Percentiles rank a stretch among this genome's conserved stretches.
Conservation (phyloP, 179 eudicot species). For the Amaranthus tricolor region DNA sequence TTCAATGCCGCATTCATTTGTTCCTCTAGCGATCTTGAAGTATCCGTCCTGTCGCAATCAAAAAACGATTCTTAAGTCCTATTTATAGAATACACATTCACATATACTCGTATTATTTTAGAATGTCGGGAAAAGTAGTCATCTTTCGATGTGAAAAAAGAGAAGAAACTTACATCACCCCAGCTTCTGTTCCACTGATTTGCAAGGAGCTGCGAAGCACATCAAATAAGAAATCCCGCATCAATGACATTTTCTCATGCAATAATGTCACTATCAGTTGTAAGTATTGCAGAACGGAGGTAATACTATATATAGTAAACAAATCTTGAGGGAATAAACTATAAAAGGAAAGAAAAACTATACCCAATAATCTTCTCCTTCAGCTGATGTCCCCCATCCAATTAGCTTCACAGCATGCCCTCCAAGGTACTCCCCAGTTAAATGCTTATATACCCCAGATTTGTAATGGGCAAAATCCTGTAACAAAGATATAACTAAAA, state of each 20-base stretch:
- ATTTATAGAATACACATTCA: too few relatives aligned
- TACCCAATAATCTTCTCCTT: conserved; percentile 96
- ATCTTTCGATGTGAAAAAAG: neutral
- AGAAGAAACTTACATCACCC: conserved; percentile 77
- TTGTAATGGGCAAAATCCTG: conserved; percentile 98
- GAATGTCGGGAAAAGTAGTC: too few relatives aligned
- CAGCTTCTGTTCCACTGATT: conserved; percentile 93
- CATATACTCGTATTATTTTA: too few relatives aligned
- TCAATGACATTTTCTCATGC: neutral
- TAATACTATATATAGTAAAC: neutral
- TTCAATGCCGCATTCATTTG: conserved; percentile 86
- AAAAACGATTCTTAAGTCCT: neutral
- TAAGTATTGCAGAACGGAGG: too few relatives aligned
- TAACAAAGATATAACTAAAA: neutral
- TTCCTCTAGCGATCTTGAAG: conserved; percentile 88
- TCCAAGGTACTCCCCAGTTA: conserved; percentile 67
- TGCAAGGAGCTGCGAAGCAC: conserved; percentile 68
- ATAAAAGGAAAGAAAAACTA: conserved; percentile 7
- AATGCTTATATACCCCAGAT: conserved; percentile 88
- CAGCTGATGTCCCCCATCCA: conserved; percentile 91
- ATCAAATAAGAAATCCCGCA: conserved; percentile 14
- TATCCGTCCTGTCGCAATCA: conserved; percentile 66
- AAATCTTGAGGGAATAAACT: neutral
- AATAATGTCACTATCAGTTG: too few relatives aligned
- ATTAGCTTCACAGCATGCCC: conserved; percentile 98